Conservation (phyloP, 2,329 filamentous ascomycete species). For the Claviceps sp. region DNA sequence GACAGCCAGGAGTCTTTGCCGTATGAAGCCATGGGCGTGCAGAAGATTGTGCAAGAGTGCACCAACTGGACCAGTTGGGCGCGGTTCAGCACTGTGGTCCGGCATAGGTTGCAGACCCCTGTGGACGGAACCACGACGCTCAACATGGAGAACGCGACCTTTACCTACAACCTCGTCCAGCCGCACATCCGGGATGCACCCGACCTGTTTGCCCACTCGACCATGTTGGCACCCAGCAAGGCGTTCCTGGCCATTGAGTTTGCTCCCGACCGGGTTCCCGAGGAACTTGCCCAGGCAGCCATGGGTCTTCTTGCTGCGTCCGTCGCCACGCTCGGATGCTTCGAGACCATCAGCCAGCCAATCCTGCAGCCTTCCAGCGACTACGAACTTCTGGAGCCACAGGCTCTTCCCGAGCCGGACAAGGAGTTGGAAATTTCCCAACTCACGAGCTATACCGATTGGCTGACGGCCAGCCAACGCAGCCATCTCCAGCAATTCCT, state of each 20-base stretch:
- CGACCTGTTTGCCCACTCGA: slow-evolving; percentile 33
- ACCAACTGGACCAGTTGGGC: slow-evolving; percentile 41
- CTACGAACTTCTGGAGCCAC: slow-evolving; percentile 20
- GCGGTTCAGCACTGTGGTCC: slow-evolving; percentile 39
- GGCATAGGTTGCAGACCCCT: slow-evolving; percentile 26
- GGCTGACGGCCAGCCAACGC: slow-evolving; percentile 27
- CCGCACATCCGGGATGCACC: slow-evolving; percentile 26
- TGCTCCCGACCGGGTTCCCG: slow-evolving; percentile 29
- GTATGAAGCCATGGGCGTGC: slow-evolving; percentile 36
- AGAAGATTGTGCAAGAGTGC: slow-evolving; percentile 38
- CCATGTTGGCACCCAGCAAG: slow-evolving; percentile 20
- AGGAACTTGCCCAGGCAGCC: slow-evolving; percentile 28
- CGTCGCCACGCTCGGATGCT: slow-evolving; percentile 31
- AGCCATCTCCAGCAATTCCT: slow-evolving; percentile 28
- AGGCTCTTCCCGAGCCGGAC: slow-evolving; percentile 25
- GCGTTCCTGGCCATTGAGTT: slow-evolving; percentile 32
- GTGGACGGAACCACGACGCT: slow-evolving; percentile 26
- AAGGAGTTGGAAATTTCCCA: slow-evolving; percentile 10
- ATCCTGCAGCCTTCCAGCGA: slow-evolving; percentile 30
- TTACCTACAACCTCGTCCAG: slow-evolving; percentile 29
- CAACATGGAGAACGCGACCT: slow-evolving; percentile 30
- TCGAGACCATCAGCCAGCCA: slow-evolving; percentile 31
- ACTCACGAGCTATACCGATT: slow-evolving; percentile 6
- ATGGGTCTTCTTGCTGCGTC: slow-evolving; percentile 31
- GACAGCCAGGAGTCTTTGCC: slow-evolving; percentile 34